phyloP scores from a whole-genome alignment of 345 rosid species.

The Eucalyptus grandis region DNA sequence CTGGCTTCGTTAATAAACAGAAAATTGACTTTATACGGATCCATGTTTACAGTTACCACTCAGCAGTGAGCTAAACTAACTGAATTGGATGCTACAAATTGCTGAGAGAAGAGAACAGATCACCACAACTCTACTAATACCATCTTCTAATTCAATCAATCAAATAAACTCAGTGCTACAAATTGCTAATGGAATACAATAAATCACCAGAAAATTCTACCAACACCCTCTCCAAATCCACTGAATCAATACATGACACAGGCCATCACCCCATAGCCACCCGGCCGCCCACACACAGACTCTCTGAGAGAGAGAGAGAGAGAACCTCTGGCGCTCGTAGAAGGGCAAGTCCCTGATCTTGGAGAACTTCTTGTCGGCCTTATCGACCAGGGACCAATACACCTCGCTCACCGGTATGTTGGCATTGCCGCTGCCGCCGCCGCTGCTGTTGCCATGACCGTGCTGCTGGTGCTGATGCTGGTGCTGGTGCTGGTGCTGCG shows the following conservation, averaged over 20 bases:
- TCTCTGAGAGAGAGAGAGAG: not conserved
- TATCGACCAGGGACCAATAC: slow-evolving; percentile 88
- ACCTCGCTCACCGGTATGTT: slow-evolving; percentile 73
- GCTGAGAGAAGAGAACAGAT: not conserved
- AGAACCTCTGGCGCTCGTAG: slow-evolving; percentile 86
- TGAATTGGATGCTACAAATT: not conserved
- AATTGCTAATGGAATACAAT: not conserved
- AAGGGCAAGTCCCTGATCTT: slow-evolving; percentile 97
- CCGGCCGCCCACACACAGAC: not conserved
- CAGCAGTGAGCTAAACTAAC: not conserved
- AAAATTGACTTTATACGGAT: not conserved
- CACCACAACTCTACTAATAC: not conserved
- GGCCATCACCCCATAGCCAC: not conserved
- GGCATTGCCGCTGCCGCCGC: slow-evolving; percentile 1
- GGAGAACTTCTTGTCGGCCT: slow-evolving; percentile 94
- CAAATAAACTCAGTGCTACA: not conserved
- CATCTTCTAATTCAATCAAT: not conserved
- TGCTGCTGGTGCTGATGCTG: not conserved
- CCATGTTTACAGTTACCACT: not conserved
- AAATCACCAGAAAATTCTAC: not conserved
- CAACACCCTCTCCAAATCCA: not conserved
- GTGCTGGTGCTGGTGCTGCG: not conserved
- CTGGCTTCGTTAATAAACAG: not conserved
- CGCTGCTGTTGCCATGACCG: slow-evolving; percentile 22
- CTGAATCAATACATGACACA: not conserved